Evolutionary conservation across 2,329 filamentous ascomycete species (phyloP).

Genomic region (Ophiocordyceps polyrhachis-furcata): DNA sequence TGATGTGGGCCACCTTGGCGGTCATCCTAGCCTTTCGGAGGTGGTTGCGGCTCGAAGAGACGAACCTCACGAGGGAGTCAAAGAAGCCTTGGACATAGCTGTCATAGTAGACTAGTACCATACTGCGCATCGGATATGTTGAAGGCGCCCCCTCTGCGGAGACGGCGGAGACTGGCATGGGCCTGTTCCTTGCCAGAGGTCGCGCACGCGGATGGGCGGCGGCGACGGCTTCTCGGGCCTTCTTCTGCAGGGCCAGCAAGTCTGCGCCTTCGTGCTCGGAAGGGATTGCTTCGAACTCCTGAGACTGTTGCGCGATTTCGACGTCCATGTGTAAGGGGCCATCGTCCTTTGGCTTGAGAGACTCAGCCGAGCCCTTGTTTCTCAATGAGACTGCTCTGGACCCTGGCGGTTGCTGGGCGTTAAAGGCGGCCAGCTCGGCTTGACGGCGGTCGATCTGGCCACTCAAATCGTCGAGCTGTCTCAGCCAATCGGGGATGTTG

Average conservation of each 20-base stretch:
- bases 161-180: constrained; percentile 31
- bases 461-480: constrained; percentile 39
- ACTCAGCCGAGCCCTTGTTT: constrained; percentile 34
- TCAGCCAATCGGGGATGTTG: constrained; percentile 41
- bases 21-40: constrained; percentile 81
- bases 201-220: constrained; percentile 26
- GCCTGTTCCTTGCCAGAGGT: constrained; percentile 28
- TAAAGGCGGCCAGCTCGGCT: constrained; percentile 35
- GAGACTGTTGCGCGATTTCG: constrained; percentile 1
- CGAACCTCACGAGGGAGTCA: constrained; percentile 63
- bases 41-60: constrained; percentile 63
- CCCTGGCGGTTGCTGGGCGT: constrained; percentile 9
- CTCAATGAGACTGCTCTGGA: constrained; percentile 22
- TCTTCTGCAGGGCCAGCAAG: constrained; percentile 10
- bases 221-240: constrained; percentile 25
- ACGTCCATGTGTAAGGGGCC: constrained; percentile 9
- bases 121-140: constrained; percentile 50
- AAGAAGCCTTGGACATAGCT: constrained; percentile 69
- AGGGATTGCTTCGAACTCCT: constrained; percentile 1
- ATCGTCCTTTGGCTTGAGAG: constrained; percentile 30
- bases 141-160: constrained; percentile 28
- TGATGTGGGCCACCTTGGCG: constrained; percentile 50
- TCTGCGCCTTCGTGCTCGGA: constrained; percentile 4
- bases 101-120: constrained; percentile 86
- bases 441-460: constrained; percentile 43